A percentile compares a stretch with the other conserved stretches of the same genome.
phyloP scores from a whole-genome alignment of 768 basidiomycete species.

The Phaeolepiota aurea region DNA sequence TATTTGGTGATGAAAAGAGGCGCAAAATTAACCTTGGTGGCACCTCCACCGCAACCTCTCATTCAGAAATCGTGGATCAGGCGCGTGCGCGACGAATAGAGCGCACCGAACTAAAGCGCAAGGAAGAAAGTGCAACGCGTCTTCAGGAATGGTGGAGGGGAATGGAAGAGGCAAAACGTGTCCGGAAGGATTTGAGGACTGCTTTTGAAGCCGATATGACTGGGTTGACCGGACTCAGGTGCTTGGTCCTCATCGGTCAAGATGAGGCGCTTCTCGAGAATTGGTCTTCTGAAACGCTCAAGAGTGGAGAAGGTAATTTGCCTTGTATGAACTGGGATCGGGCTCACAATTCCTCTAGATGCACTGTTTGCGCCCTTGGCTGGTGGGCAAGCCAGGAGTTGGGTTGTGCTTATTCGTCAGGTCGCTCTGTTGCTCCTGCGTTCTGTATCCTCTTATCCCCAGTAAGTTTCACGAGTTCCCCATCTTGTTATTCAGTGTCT shows the following conservation, averaged over 20 bases:
- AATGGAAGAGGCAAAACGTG: constrained; percentile 25
- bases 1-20: constrained; percentile 45
- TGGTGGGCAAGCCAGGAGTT: constrained; percentile 26
- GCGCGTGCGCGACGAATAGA: constrained; percentile 55
- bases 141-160: constrained; percentile 73
- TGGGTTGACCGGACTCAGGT: constrained; percentile 51
- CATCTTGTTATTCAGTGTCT: constrained; percentile 1
- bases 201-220: constrained; percentile 45
- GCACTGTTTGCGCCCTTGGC: constrained; percentile 2
- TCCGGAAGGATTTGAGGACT: constrained; percentile 35
- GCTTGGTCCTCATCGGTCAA: constrained; percentile 53
- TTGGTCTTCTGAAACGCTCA: constrained; percentile 34
- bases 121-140: constrained; percentile 47
- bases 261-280: constrained; percentile 36
- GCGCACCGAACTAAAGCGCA: constrained; percentile 44
- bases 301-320: constrained; percentile 13
- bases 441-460: constrained; percentile 38
- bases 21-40: constrained; percentile 77
- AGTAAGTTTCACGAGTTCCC: constrained; percentile 30
- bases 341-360: no score
- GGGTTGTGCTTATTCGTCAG: constrained; percentile 54
- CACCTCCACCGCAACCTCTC: constrained; percentile 37
- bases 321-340: no score
- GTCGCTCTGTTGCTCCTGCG: constrained; percentile 39
- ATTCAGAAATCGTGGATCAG: constrained; percentile 49